Conservation (phyloP, 169 alveolate genomes). For the Theileria annulata region DNA sequence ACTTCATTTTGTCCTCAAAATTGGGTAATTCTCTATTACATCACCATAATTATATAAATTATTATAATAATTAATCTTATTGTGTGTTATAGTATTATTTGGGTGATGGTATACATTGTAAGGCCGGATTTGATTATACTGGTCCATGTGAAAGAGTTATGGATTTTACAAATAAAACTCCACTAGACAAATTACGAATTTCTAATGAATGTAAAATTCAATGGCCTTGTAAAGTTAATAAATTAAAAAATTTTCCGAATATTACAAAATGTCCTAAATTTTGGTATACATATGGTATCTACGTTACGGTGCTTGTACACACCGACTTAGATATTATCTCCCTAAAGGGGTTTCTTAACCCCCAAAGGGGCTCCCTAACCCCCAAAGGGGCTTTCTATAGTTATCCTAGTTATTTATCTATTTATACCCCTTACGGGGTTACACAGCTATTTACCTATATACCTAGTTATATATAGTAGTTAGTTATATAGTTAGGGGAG, state of each 20-base stretch:
- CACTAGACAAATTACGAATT: constrained; percentile 62
- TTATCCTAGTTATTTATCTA: too few relatives aligned
- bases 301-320: too few relatives aligned
- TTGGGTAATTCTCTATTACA: constrained; percentile 66
- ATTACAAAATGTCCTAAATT: constrained; percentile 56
- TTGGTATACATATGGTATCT: constrained; percentile 48
- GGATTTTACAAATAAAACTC: constrained; percentile 61
- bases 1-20: constrained; percentile 75
- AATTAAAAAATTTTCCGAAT: constrained; percentile 14
- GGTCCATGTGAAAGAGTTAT: constrained; percentile 68
- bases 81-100: constrained; percentile 48
- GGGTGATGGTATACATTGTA: constrained; percentile 62
- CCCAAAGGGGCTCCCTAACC: too few relatives aligned
- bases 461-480: too few relatives aligned
- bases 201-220: constrained; percentile 58
- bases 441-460: neutral
- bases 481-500: too few relatives aligned
- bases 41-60: constrained; percentile 35
- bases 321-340: too few relatives aligned
- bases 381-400: too few relatives aligned
- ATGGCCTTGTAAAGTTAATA: constrained; percentile 72
- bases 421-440: neutral
- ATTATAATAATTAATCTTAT: too few relatives aligned
- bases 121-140: constrained; percentile 52
- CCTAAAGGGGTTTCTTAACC: too few relatives aligned